Evolutionary conservation across 2,329 filamentous ascomycete species (phyloP).

Genomic region (Sclerotinia sclerotiorum): DNA sequence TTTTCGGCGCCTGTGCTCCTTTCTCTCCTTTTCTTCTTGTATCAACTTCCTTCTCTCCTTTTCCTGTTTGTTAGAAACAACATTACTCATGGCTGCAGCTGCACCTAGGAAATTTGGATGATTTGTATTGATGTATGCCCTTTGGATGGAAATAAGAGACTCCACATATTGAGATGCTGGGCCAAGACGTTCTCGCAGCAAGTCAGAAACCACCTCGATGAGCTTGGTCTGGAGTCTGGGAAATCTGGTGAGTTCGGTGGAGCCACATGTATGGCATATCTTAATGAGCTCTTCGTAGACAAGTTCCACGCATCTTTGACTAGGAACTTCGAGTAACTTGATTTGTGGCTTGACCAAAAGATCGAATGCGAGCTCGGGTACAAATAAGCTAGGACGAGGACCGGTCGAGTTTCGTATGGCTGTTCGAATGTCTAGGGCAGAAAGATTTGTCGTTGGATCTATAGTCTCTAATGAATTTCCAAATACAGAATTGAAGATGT

Average conservation of each 20-base stretch:
- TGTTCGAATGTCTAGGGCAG: constrained; percentile 90
- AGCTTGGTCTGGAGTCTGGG: constrained; percentile 93
- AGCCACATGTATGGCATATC: constrained; percentile 98
- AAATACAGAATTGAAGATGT: constrained; percentile 54
- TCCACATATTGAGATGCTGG: constrained; percentile 90
- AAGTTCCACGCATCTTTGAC: constrained; percentile 93
- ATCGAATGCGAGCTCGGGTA: constrained; percentile 96
- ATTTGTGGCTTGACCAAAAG: constrained; percentile 98
- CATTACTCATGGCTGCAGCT: constrained; percentile 94
- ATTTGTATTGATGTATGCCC: constrained; percentile 99
- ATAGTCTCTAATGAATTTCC: constrained; percentile 95
- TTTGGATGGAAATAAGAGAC: constrained; percentile 93
- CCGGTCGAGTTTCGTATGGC: constrained; percentile 98
- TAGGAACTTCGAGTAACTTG: constrained; percentile 90
- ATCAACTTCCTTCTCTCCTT: constrained; percentile 79
- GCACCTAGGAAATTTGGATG: constrained; percentile 98
- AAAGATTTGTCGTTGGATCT: constrained; percentile 92
- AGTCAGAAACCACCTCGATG: constrained; percentile 96
- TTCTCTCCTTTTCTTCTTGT: constrained; percentile 81
- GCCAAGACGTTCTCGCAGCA: constrained; percentile 86
- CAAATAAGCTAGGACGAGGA: constrained; percentile 90
- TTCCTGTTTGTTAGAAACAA: constrained; percentile 93
- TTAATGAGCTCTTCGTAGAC: constrained; percentile 99
- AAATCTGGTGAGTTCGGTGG: constrained; percentile 87
- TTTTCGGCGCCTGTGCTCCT: constrained; percentile 79